phyloP scores from a whole-genome alignment of 495 filamentous ascomycete species.

The Xylaria grammica region DNA sequence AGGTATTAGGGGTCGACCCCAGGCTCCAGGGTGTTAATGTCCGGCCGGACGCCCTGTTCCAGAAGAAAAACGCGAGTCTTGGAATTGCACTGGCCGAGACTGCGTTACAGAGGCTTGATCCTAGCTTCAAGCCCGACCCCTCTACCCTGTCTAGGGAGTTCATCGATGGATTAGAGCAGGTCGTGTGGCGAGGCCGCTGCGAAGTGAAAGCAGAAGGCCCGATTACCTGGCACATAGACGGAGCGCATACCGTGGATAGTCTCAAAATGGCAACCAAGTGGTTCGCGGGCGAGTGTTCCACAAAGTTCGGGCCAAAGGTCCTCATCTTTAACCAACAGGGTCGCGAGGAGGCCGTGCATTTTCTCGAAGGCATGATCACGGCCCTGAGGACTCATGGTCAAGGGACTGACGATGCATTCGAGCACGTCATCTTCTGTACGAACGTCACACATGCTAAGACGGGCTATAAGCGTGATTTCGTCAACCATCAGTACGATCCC shows the following conservation, averaged over 20 bases:
- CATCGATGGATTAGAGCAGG: constrained; percentile 72
- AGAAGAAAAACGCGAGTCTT: constrained; percentile 84
- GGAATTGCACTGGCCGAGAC: constrained; percentile 76
- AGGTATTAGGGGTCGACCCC: constrained; percentile 66
- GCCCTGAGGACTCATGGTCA: constrained; percentile 55
- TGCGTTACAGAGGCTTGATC: constrained; percentile 54
- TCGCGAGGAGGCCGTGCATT: constrained; percentile 72
- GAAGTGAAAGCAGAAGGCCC: constrained; percentile 70
- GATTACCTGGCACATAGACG: constrained; percentile 89
- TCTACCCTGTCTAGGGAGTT: constrained; percentile 67
- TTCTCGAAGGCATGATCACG: constrained; percentile 68
- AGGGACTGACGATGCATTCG: constrained; percentile 59
- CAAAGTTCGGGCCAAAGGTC: constrained; percentile 55
- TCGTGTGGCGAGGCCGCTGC: constrained; percentile 81
- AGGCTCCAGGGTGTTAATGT: constrained; percentile 70
- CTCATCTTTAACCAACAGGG: constrained; percentile 97
- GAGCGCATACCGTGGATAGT: constrained; percentile 89
- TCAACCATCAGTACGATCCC: constrained; percentile 74
- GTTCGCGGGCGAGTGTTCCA: constrained; percentile 63
- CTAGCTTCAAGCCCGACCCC: constrained; percentile 31
- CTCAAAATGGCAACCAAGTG: constrained; percentile 78
- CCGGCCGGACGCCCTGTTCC: constrained; percentile 79
- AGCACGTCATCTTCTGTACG: constrained; percentile 85
- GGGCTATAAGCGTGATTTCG: constrained; percentile 77
- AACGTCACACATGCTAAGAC: constrained; percentile 77